These are phyloP conservation scores for Alternaria postmessia DNA, from an alignment of 2,329 filamentous ascomycete genomes.

Conservation along the genomic window DNA sequence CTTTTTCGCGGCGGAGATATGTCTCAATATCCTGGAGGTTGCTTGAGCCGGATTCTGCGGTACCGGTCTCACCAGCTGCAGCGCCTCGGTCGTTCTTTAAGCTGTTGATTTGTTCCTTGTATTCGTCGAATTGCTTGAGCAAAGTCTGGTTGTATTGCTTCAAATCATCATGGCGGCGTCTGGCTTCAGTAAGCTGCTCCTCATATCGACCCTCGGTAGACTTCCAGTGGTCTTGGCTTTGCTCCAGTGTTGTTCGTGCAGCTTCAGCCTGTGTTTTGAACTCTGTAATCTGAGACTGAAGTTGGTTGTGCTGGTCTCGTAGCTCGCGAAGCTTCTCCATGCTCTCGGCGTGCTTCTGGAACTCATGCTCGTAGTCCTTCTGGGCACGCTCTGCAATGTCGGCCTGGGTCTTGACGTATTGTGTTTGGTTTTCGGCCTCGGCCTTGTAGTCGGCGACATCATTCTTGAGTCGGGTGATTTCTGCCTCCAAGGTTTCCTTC, in stretches of 20 bases:
- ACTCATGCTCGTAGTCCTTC: conserved; percentile 92
- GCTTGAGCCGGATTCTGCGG: conserved; percentile 68
- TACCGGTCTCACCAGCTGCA: conserved; percentile 61
- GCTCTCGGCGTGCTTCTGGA: conserved; percentile 96
- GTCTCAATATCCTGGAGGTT: conserved; percentile 89
- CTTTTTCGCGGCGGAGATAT: conserved; percentile 93
- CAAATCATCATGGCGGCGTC: conserved; percentile 80
- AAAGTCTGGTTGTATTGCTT: conserved; percentile 90
- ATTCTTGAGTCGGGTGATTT: conserved; percentile 82
- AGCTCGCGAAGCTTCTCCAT: conserved; percentile 82
- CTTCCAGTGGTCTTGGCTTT: conserved; percentile 88
- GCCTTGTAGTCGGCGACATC: conserved; percentile 82
- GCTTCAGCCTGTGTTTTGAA: conserved; percentile 85
- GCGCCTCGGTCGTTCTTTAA: conserved; percentile 78
- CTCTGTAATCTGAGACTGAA: conserved; percentile 80
- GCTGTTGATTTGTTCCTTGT: conserved; percentile 79
- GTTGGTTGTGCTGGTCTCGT: conserved; percentile 79
- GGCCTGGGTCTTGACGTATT: conserved; percentile 90
- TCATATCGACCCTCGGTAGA: conserved; percentile 83
- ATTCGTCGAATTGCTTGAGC: conserved; percentile 85
- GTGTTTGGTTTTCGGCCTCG: conserved; percentile 83
- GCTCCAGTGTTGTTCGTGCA: conserved; percentile 77
- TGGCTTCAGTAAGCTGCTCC: conserved; percentile 81
- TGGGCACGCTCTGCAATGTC: conserved; percentile 93
- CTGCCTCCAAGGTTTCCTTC: conserved; percentile 78